Percentiles rank a stretch among this genome's conserved stretches.
Conservation (phyloP, 176 grass and related monocot species). For the Oryza longistaminata region DNA sequence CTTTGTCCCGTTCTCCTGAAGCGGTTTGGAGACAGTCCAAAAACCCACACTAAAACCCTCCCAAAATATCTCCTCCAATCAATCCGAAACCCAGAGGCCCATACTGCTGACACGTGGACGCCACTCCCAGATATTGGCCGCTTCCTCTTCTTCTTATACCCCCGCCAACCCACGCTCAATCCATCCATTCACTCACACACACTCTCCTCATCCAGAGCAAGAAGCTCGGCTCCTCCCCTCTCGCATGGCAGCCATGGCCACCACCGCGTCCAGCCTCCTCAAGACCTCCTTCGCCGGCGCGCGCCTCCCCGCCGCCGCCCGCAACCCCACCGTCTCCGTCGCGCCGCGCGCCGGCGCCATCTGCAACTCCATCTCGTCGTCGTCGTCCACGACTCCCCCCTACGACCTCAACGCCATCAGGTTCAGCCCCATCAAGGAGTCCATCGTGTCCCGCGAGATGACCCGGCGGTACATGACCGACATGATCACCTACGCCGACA, state of each 20-base stretch:
- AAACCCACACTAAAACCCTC: conserved; percentile 24
- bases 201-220: not conserved
- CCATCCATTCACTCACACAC: not conserved
- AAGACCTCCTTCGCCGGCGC: conserved; percentile 51
- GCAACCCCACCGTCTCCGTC: not conserved
- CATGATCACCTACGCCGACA: conserved; percentile 94
- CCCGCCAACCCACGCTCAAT: not conserved
- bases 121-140: conserved; percentile 51
- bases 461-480: conserved; percentile 94
- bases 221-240: not conserved
- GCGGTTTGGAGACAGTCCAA: too few relatives aligned
- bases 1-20: not conserved
- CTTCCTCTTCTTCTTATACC: conserved; percentile 42
- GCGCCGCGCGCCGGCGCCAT: conserved; percentile 22
- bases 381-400: conserved; percentile 45
- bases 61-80: conserved; percentile 21
- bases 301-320: not conserved
- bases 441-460: conserved; percentile 89
- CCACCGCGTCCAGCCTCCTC: conserved; percentile 44
- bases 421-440: conserved; percentile 89
- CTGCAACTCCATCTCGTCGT: conserved; percentile 38
- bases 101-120: conserved; percentile 33
- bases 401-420: conserved; percentile 71
- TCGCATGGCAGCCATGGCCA: conserved; percentile 61
- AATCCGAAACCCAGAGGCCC: conserved; percentile 29